Evolutionary conservation across 768 basidiomycete species (phyloP), one percentile per base, ranked within the genome.

Genomic region (Leccinum fibrillosum): DNA sequence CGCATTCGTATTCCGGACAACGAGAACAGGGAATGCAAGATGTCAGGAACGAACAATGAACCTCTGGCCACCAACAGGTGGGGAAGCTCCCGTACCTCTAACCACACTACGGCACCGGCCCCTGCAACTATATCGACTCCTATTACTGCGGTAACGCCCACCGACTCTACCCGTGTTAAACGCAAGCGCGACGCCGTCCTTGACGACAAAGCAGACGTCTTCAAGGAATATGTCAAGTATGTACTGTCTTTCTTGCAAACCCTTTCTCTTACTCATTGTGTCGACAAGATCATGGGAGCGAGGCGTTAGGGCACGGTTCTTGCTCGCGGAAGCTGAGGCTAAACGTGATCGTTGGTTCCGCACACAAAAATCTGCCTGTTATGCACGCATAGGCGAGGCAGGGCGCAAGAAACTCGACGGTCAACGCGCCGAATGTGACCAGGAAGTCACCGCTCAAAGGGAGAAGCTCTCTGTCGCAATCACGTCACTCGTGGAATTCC

Each of bases 201-300:
- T 30, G 72, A 71, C 17, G 66, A 69, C 2, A 69, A 66, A 44
- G 5, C 52, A 23, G 67, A 69, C 9, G 11, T 56, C 11, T 69
- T 72, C 9, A 74, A 61, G 42, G 71, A 73, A 55, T 71, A 69
- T 51, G 17, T 69, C 52, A 72, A 64, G 71, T 72, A 58, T 8
- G 72, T 57, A 54, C 37, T 23, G 10, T 48, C 32, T 44, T 34
- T 2, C 39, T 26, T 21, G 25, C 39, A 34, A 30, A 23, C 8
- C 6, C 3, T 11, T 25, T 7, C n/a, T 32, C 54, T 64, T 23
- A 61, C 47, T 2, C 12, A 60, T 26, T 11, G 26, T 8, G 37
- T 56, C 21, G 42, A 45, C 21, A 61, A 72, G 71, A 59, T 32
- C 59, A 3, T 73, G 63, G 65, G 71, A 74, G 32, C 72, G 71